Evolutionary conservation across 2,329 filamentous ascomycete species (phyloP).

Genomic region (Xylaria hypoxylon): DNA sequence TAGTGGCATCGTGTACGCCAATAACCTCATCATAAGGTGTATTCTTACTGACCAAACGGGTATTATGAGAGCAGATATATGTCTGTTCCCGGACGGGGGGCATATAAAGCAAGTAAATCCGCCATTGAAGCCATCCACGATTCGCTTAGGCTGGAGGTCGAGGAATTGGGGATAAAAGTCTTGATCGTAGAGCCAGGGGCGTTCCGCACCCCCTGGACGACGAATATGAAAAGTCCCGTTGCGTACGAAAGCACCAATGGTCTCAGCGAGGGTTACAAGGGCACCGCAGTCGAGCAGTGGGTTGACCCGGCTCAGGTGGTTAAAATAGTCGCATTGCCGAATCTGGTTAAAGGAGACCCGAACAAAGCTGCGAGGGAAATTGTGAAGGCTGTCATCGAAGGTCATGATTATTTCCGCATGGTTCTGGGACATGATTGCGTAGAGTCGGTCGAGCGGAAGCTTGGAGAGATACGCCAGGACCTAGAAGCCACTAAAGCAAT

Average conservation of each 20-base stretch:
- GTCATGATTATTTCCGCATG: conserved; percentile 40
- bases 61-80: conserved; percentile 35
- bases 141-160: conserved; percentile 32
- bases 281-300: conserved; percentile 38
- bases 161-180: conserved; percentile 36
- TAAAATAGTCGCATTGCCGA: conserved; percentile 21
- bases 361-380: conserved; percentile 39
- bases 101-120: conserved; percentile 41
- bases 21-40: neutral
- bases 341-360: conserved; percentile 34
- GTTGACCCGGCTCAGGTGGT: conserved; percentile 20
- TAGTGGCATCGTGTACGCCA: conserved; percentile 39
- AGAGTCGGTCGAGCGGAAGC: conserved; percentile 29
- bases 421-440: conserved; percentile 37
- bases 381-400: conserved; percentile 36
- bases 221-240: conserved; percentile 22
- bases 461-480: conserved; percentile 34
- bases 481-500: conserved; percentile 40
- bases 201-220: conserved; percentile 37
- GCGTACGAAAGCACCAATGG: conserved; percentile 26
- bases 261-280: conserved; percentile 39
- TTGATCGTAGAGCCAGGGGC: conserved; percentile 39
- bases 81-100: conserved; percentile 30
- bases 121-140: conserved; percentile 41
- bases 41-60: neutral